Percentiles rank a stretch among this genome's conserved stretches.
These are phyloP conservation scores for Tuber microsphaerosporum DNA, from an alignment of 495 filamentous ascomycete species.

Conservation along the genomic window DNA sequence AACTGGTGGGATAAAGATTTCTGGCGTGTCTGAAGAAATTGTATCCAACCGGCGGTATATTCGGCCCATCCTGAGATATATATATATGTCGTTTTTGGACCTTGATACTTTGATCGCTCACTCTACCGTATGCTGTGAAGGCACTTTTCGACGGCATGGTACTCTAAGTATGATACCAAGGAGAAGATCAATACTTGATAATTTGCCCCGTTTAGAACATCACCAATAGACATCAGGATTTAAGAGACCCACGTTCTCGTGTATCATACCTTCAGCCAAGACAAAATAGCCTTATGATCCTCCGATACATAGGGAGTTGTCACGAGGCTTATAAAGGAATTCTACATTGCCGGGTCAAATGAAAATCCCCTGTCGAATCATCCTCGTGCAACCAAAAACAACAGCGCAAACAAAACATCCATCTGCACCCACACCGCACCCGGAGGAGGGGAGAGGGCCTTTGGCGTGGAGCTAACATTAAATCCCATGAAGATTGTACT, in stretches of 20 bases:
- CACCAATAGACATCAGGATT: background rate
- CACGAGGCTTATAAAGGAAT: background rate
- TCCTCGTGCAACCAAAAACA: background rate
- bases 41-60: background rate
- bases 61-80: no score
- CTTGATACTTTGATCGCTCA: background rate
- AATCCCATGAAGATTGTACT: no score
- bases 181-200: background rate
- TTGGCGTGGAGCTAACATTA: no score
- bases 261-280: no score
- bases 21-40: background rate
- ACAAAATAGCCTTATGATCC: background rate
- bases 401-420: background rate
- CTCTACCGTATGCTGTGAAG: background rate
- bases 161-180: background rate
- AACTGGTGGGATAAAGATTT: background rate
- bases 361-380: background rate
- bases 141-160: background rate
- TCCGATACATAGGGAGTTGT: background rate
- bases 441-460: no score
- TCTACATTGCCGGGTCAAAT: no score
- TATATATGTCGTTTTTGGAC: background rate
- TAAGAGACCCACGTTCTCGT: background rate
- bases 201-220: background rate
- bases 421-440: background rate